Evolutionary conservation across 352 stramenopile species (phyloP).

Genomic region (Globisporangium acanthophoron): DNA sequence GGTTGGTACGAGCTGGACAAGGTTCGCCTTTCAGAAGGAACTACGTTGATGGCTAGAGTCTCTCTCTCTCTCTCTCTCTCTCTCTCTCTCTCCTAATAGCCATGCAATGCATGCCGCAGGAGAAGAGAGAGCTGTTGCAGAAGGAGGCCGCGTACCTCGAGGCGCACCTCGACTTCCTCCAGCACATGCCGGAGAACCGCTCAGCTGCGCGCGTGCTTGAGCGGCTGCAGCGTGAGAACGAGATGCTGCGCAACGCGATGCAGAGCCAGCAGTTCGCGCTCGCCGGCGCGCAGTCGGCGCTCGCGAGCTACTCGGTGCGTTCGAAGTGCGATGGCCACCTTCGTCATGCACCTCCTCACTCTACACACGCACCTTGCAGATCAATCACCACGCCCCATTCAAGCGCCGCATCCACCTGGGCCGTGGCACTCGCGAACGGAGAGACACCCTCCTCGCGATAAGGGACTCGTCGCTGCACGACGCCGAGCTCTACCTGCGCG

Average conservation of each 20-base stretch:
- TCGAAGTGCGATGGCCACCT: not conserved
- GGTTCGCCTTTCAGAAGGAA: too few species aligned
- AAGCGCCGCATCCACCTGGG: slow-evolving; percentile 16
- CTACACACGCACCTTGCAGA: not conserved
- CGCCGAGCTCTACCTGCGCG: slow-evolving; percentile 19
- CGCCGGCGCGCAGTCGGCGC: not conserved
- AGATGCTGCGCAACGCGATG: slow-evolving; percentile 3
- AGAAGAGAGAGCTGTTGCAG: slow-evolving; percentile 15
- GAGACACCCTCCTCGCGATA: slow-evolving; percentile 13
- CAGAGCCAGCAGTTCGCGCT: slow-evolving; percentile 8
- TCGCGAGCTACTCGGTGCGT: not conserved
- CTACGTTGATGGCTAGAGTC: too few species aligned
- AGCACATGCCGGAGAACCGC: slow-evolving; percentile 8
- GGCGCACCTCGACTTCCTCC: slow-evolving; percentile 9
- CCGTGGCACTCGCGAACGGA: slow-evolving; percentile 12
- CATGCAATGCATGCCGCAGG: slow-evolving; percentile 1
- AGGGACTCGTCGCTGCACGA: slow-evolving; percentile 16
- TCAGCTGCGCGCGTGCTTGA: not conserved
- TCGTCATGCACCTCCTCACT: not conserved
- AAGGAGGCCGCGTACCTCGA: slow-evolving; percentile 14
- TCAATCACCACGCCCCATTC: slow-evolving; percentile 13
- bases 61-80: too few species aligned
- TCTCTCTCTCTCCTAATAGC: not conserved
- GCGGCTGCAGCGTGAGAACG: slow-evolving; percentile 10
- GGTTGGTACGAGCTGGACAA: too few species aligned